Percentiles rank a stretch among this genome's conserved stretches.
Evolutionary conservation across 2,329 filamentous ascomycete species (phyloP).

Genomic region (Pseudogymnoascus sp.): DNA sequence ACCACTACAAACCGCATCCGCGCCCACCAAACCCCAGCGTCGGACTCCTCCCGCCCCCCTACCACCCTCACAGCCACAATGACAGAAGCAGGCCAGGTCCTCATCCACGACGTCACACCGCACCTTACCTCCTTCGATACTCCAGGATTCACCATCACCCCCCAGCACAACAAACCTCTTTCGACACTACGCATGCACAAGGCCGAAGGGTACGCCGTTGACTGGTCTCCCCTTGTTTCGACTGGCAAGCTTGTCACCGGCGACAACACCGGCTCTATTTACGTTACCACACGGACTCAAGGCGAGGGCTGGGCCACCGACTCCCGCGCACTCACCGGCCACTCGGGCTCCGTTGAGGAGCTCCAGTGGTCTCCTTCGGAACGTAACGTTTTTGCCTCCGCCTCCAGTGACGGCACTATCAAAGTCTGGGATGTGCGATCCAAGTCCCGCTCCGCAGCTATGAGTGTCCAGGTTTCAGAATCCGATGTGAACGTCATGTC

Average conservation of each 20-base stretch:
- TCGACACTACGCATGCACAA: slow-evolving; percentile 87
- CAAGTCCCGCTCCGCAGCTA: slow-evolving; percentile 80
- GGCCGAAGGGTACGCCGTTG: slow-evolving; percentile 88
- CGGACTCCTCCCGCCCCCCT: slow-evolving; percentile 62
- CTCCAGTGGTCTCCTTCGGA: slow-evolving; percentile 95
- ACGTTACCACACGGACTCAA: slow-evolving; percentile 75
- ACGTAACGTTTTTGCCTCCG: slow-evolving; percentile 87
- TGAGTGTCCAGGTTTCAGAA: slow-evolving; percentile 75
- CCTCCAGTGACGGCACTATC: slow-evolving; percentile 86
- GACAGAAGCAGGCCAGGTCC: slow-evolving; percentile 80
- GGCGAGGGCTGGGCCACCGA: slow-evolving; percentile 88
- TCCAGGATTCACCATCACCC: slow-evolving; percentile 71
- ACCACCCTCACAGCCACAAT: slow-evolving; percentile 84
- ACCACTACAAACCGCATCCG: slow-evolving; percentile 94
- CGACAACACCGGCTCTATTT: slow-evolving; percentile 85
- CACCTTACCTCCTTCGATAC: slow-evolving; percentile 85
- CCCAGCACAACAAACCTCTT: slow-evolving; percentile 80
- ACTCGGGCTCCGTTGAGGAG: slow-evolving; percentile 82
- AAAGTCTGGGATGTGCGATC: slow-evolving; percentile 93
- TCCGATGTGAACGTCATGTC: slow-evolving; percentile 94
- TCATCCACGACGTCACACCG: slow-evolving; percentile 90
- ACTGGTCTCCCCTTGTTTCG: slow-evolving; percentile 81
- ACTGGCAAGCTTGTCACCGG: slow-evolving; percentile 84
- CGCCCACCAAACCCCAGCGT: slow-evolving; percentile 67
- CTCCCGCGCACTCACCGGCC: slow-evolving; percentile 72